Evolutionary conservation across 805 yeast genomes (phyloP).

Genomic region (Yamadazyma akitaensis): DNA sequence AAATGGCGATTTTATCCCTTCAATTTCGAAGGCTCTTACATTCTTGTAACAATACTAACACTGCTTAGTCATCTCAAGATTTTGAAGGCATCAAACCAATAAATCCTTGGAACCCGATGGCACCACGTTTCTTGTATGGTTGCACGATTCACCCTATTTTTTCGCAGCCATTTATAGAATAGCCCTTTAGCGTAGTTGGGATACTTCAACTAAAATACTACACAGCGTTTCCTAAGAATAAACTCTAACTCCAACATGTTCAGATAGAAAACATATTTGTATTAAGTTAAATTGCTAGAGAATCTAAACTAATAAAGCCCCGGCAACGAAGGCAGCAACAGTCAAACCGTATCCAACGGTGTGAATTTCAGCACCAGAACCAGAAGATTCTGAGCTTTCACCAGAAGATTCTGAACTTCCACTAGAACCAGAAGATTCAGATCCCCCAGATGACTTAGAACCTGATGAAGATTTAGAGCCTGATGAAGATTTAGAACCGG

Average conservation of each 20-base stretch:
- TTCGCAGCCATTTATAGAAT: not conserved
- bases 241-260: no score
- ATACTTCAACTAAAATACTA: no score
- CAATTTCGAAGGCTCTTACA: no score
- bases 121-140: not conserved
- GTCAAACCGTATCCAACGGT: slow-evolving; percentile 12
- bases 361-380: slow-evolving; percentile 6
- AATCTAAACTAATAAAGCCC: slow-evolving; percentile 14
- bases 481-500: slow-evolving; percentile 1
- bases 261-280: slow-evolving; percentile 1
- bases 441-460: slow-evolving; percentile 4
- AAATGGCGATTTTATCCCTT: no score
- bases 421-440: slow-evolving; percentile 3
- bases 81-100: no score
- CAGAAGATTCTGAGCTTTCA: slow-evolving; percentile 10
- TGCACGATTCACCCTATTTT: not conserved
- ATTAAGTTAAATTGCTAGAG: not conserved
- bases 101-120: not conserved
- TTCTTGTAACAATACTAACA: no score
- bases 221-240: not conserved
- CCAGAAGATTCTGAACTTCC: slow-evolving; percentile 7
- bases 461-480: slow-evolving; percentile 3
- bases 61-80: no score
- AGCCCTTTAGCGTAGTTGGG: not conserved
- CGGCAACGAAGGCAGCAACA: slow-evolving; percentile 14